A percentile compares a stretch with the other conserved stretches of the same genome.
Evolutionary conservation across 768 basidiomycete species (phyloP).

Genomic region (Psilocybe sp.): DNA sequence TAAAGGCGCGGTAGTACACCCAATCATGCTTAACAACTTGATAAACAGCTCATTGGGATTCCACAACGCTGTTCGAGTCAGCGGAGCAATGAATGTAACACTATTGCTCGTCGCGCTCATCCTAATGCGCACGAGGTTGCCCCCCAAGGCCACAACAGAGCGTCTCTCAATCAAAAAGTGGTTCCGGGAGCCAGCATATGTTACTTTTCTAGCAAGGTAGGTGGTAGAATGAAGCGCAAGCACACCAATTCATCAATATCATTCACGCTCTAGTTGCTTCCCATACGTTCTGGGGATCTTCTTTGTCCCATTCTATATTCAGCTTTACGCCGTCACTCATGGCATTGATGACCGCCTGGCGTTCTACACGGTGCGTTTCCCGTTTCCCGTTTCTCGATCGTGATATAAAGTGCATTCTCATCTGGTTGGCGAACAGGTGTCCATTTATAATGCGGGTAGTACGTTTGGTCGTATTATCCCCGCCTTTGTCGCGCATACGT

Average conservation of each 20-base stretch:
- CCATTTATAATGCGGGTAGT: constrained; percentile 52
- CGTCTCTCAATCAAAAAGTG: constrained; percentile 24
- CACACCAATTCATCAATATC: background rate
- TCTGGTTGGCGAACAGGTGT: constrained; percentile 28
- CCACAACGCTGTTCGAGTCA: constrained; percentile 32
- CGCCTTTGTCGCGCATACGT: constrained; percentile 34
- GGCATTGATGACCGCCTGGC: constrained; percentile 38
- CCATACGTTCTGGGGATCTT: constrained; percentile 34
- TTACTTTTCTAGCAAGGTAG: constrained; percentile 13
- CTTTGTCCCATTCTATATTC: constrained; percentile 49
- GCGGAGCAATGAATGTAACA: constrained; percentile 28
- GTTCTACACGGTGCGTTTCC: constrained; percentile 43
- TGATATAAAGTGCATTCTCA: too few relatives aligned
- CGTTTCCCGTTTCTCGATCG: background rate
- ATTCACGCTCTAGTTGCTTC: constrained; percentile 16
- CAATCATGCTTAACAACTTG: constrained; percentile 54
- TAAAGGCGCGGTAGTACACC: constrained; percentile 48
- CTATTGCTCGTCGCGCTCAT: constrained; percentile 29
- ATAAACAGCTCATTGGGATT: constrained; percentile 32
- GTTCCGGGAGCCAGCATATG: constrained; percentile 29
- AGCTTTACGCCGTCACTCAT: constrained; percentile 43
- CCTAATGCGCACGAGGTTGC: constrained; percentile 32
- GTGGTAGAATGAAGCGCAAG: background rate
- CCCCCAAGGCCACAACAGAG: constrained; percentile 14
- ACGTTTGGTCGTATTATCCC: constrained; percentile 50